These are phyloP conservation scores for Pleurotus pulmonarius DNA, from an alignment of 768 basidiomycete species.

Conservation along the genomic window DNA sequence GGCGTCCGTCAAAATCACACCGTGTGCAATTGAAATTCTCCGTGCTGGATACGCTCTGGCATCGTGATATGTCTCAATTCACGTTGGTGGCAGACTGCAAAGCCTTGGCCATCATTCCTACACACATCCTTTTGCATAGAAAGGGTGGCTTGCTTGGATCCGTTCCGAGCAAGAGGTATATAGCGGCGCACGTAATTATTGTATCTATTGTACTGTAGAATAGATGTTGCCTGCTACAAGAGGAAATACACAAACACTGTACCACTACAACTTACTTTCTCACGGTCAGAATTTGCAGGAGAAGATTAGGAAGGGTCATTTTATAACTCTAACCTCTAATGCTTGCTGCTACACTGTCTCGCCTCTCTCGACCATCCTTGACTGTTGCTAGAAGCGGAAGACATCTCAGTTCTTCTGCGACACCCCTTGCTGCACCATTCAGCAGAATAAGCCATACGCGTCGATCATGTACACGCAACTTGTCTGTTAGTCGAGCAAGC, in stretches of 20 bases:
- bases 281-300: background rate
- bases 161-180: background rate
- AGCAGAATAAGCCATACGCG: background rate
- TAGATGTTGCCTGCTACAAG: conserved; percentile 1
- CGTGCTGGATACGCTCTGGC: no score
- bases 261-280: background rate
- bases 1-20: background rate
- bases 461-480: background rate
- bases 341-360: no score
- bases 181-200: conserved; percentile 8
- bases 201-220: conserved; percentile 5
- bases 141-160: background rate
- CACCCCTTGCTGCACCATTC: background rate
- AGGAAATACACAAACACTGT: background rate
- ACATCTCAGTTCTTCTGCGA: no score
- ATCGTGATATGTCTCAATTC: no score
- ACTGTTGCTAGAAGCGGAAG: no score
- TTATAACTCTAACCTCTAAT: no score
- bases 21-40: no score
- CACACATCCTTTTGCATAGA: background rate
- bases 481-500: background rate
- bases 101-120: no score
- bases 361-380: background rate
- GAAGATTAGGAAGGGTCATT: no score
- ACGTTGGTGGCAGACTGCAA: no score